phyloP scores from a whole-genome alignment of 352 stramenopile genomes.

The Phytophthora sp. region DNA sequence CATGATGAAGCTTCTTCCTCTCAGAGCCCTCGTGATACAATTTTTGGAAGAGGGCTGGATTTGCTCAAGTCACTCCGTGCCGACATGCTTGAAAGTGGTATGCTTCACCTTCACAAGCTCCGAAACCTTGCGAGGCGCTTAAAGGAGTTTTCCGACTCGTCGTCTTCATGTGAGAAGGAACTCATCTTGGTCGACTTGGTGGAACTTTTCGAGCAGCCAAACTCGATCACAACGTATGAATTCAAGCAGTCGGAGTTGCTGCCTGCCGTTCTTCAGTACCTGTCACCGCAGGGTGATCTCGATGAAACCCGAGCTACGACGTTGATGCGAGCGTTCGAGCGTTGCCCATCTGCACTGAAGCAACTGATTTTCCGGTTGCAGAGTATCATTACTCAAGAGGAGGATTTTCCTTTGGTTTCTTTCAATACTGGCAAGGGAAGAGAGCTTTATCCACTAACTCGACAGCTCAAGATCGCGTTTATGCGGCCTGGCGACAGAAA shows the following conservation, averaged over 20 bases:
- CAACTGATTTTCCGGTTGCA: constrained; percentile 70
- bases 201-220: constrained; percentile 76
- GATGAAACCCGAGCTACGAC: constrained; percentile 41
- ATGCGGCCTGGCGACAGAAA: constrained; percentile 35
- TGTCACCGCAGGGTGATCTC: constrained; percentile 44
- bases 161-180: constrained; percentile 44
- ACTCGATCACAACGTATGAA: constrained; percentile 84
- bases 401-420: constrained; percentile 65
- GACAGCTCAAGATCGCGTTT: constrained; percentile 69
- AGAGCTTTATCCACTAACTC: constrained; percentile 79
- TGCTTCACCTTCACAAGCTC: constrained; percentile 78
- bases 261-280: constrained; percentile 61
- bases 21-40: constrained; percentile 39
- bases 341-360: constrained; percentile 55
- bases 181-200: constrained; percentile 72
- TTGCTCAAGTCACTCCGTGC: constrained; percentile 62
- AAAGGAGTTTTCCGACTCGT: constrained; percentile 43
- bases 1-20: constrained; percentile 14
- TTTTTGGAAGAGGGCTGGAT: constrained; percentile 59
- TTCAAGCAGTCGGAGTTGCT: constrained; percentile 86
- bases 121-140: constrained; percentile 74
- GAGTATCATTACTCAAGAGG: constrained; percentile 79
- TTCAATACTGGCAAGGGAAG: constrained; percentile 71
- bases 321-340: constrained; percentile 55
- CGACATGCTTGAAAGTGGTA: constrained; percentile 79